Evolutionary conservation across 306 rosid genomes (phyloP).

Genomic region (Citrullus mucosospermus): DNA sequence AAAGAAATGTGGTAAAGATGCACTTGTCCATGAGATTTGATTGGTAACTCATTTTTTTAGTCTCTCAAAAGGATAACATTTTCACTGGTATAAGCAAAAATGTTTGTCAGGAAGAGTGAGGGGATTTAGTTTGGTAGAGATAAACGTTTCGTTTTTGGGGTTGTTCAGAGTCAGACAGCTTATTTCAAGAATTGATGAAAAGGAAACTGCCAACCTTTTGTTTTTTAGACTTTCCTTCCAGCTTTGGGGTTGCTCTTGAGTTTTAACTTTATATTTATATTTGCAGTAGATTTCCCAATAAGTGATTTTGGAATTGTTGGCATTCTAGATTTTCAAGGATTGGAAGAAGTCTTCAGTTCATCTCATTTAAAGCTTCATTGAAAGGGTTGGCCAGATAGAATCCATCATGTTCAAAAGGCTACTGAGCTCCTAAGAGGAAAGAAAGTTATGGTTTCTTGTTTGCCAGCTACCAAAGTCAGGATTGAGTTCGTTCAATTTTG

Average conservation of each 20-base stretch:
- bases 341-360: not conserved
- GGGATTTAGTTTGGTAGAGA: not conserved
- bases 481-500: not conserved
- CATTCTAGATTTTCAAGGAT: not conserved
- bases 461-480: not conserved
- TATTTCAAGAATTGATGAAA: not conserved
- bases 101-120: not conserved
- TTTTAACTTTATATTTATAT: not conserved
- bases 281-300: not conserved
- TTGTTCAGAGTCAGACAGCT: not conserved
- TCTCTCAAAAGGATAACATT: not conserved
- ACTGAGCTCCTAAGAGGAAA: not conserved
- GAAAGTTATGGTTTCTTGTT: not conserved
- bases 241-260: not conserved
- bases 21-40: not conserved
- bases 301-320: not conserved
- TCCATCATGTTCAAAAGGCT: not conserved
- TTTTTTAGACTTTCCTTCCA: not conserved
- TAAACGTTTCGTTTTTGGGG: not conserved
- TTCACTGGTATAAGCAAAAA: not conserved
- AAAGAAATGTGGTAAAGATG: slow-evolving; percentile 3
- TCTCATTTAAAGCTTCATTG: not conserved
- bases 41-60: not conserved
- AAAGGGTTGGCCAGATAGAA: not conserved
- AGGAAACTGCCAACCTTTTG: not conserved